Evolutionary conservation across 1,284 basidiomycete genomes (phyloP).

Genomic region (Naganishia albida): DNA sequence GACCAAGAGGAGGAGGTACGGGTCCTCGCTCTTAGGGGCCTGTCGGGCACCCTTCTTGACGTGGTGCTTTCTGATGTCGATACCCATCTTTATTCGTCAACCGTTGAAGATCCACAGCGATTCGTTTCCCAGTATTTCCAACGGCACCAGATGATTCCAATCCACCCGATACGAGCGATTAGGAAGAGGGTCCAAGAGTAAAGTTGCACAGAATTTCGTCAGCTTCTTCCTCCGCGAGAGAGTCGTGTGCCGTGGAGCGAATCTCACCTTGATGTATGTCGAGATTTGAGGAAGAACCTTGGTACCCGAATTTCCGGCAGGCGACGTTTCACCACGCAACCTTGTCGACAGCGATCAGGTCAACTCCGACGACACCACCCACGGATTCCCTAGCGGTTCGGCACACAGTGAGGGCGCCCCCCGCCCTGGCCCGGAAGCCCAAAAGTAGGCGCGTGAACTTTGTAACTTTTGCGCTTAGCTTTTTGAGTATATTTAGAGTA

Average conservation of each 20-base stretch:
- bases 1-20: conserved; percentile 96
- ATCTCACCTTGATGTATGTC: conserved; percentile 30
- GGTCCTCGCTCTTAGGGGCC: conserved; percentile 98
- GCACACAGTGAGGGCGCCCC: conserved; percentile 1
- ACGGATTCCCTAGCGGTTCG: conserved; percentile 19
- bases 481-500: too few relatives aligned
- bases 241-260: neutral
- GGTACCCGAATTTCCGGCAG: conserved; percentile 13
- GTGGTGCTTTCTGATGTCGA: conserved; percentile 96
- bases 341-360: conserved; percentile 17
- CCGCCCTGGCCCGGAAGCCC: neutral
- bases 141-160: conserved; percentile 8
- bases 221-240: neutral
- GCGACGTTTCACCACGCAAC: neutral
- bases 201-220: conserved; percentile 1
- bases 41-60: conserved; percentile 96
- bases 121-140: conserved; percentile 12
- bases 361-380: conserved; percentile 12
- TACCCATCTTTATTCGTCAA: conserved; percentile 65
- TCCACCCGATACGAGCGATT: conserved; percentile 11
- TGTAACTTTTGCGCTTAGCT: too few relatives aligned
- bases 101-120: conserved; percentile 8
- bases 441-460: neutral
- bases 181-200: conserved; percentile 8
- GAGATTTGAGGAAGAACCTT: conserved; percentile 26